These are phyloP conservation scores for Tricholoma sp. DNA, from an alignment of 768 basidiomycete species.

Conservation along the genomic window DNA sequence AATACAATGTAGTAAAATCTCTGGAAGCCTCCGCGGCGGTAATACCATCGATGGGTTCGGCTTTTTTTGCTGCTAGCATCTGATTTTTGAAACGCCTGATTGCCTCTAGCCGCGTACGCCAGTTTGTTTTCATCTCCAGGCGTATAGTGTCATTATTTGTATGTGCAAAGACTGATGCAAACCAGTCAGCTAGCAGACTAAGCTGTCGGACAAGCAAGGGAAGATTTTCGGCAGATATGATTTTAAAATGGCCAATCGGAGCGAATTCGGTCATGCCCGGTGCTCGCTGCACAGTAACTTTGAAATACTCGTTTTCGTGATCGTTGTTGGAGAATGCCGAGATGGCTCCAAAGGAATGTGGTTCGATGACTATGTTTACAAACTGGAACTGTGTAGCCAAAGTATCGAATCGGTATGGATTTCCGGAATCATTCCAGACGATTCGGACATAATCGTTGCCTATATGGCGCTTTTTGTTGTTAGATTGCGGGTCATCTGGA, in stretches of 20 bases:
- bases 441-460: conserved; percentile 97
- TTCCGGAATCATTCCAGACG: conserved; percentile 97
- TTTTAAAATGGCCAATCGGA: conserved; percentile 89
- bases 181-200: conserved; percentile 84
- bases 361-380: conserved; percentile 95
- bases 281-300: conserved; percentile 85
- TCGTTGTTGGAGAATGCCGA: conserved; percentile 80
- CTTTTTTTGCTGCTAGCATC: conserved; percentile 21
- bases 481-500: conserved; percentile 60
- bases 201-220: conserved; percentile 88
- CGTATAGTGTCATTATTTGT: conserved; percentile 67
- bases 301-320: conserved; percentile 95
- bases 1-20: conserved; percentile 56
- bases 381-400: conserved; percentile 93
- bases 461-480: conserved; percentile 90
- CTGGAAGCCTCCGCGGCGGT: conserved; percentile 47
- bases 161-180: conserved; percentile 75
- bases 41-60: conserved; percentile 32
- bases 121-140: conserved; percentile 84
- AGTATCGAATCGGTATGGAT: conserved; percentile 86
- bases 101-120: conserved; percentile 74
- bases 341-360: conserved; percentile 80
- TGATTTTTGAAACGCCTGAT: conserved; percentile 67
- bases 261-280: conserved; percentile 91
- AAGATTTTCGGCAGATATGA: conserved; percentile 84